phyloP scores from a whole-genome alignment of 345 rosid species.

The Hibiscus mutabilis region DNA sequence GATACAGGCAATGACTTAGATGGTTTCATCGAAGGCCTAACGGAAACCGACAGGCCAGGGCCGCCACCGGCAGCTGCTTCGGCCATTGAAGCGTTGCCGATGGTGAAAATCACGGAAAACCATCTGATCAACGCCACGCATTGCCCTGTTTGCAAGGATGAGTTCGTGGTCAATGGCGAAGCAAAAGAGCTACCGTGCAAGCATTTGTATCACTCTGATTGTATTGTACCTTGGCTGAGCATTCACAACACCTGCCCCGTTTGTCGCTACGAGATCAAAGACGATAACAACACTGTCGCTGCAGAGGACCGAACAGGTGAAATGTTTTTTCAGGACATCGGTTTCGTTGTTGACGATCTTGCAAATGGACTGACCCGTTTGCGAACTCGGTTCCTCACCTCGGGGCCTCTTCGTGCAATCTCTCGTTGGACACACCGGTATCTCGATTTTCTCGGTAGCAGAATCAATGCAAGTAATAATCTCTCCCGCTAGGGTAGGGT shows the following conservation, averaged over 20 bases:
- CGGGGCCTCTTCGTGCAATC: conserved; percentile 30
- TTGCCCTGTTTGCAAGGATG: conserved; percentile 80
- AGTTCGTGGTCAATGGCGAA: conserved; percentile 42
- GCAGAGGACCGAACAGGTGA: not conserved
- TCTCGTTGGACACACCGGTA: conserved; percentile 25
- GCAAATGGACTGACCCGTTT: conserved; percentile 14
- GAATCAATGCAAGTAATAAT: conserved; percentile 9
- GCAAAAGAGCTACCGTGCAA: conserved; percentile 54
- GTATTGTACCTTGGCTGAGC: conserved; percentile 69
- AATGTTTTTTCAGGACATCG: not conserved
- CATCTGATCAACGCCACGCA: conserved; percentile 26
- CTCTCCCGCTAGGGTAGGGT: conserved; percentile 21
- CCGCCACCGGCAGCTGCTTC: conserved; percentile 42
- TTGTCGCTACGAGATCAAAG: conserved; percentile 42
- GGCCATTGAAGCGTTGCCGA: conserved; percentile 46
- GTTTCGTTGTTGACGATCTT: not conserved
- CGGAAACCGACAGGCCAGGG: conserved; percentile 27
- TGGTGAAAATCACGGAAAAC: conserved; percentile 24
- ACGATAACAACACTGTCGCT: not conserved
- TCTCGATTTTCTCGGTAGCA: conserved; percentile 10
- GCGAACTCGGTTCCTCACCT: conserved; percentile 22
- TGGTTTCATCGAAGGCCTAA: conserved; percentile 12
- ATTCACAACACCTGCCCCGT: conserved; percentile 72
- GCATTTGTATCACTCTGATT: conserved; percentile 61
- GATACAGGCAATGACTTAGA: not conserved